These are phyloP conservation scores for Heliosperma pusillum DNA, from an alignment of 148 eudicot species.

Conservation along the genomic window DNA sequence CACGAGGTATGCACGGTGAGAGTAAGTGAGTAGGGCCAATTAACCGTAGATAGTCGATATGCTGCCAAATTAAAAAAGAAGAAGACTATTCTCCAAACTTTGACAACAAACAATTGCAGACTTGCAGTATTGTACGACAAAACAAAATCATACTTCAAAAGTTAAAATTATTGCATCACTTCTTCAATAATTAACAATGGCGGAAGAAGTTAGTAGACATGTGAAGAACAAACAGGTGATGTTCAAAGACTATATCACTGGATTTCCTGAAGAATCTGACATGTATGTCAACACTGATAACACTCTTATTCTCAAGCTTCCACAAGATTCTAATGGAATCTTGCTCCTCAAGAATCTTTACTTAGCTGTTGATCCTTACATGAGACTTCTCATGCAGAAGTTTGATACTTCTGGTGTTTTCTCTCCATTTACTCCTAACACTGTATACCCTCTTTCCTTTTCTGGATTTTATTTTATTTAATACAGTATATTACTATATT, in stretches of 20 bases:
- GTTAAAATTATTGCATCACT: too few species aligned
- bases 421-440: slow-evolving; percentile 32
- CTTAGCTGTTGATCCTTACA: slow-evolving; percentile 49
- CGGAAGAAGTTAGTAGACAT: slow-evolving; percentile 23
- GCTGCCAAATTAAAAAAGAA: too few species aligned
- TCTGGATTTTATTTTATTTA: neutral
- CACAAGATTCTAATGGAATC: slow-evolving; percentile 28
- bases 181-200: slow-evolving; percentile 4
- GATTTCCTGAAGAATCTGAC: slow-evolving; percentile 37
- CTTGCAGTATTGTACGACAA: too few species aligned
- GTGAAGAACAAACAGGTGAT: slow-evolving; percentile 36
- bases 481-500: too few species aligned
- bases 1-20: too few species aligned
- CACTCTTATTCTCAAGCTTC: slow-evolving; percentile 20
- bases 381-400: slow-evolving; percentile 35
- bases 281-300: slow-evolving; percentile 23
- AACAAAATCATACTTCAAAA: too few species aligned
- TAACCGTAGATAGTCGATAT: too few species aligned
- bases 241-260: slow-evolving; percentile 30
- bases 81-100: too few species aligned
- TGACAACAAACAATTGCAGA: too few species aligned
- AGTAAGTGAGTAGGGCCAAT: too few species aligned
- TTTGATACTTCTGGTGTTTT: slow-evolving; percentile 12
- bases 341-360: slow-evolving; percentile 56
- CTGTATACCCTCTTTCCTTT: slow-evolving; percentile 16